Evolutionary conservation across 83 land plant genomes (phyloP).

Genomic region (Diphasiastrum complanatum): DNA sequence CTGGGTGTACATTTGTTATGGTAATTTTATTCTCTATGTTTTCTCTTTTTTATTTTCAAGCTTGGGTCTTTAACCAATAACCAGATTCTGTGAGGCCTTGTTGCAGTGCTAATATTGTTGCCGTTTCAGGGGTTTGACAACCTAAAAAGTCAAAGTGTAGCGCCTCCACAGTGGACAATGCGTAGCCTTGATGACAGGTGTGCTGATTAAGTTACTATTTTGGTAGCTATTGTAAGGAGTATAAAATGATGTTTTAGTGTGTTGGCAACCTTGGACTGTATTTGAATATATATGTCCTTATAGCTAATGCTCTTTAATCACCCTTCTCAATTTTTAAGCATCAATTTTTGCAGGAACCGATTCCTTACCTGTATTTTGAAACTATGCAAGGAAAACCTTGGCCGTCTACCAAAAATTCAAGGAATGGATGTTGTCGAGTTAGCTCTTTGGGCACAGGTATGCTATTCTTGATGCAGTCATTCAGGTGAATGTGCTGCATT

Average conservation of each 20-base stretch:
- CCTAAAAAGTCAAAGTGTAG: conserved; percentile 82
- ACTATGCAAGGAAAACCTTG: conserved; percentile 78
- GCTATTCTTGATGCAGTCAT: neutral
- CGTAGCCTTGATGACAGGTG: conserved; percentile 93
- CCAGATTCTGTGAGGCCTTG: too few species aligned
- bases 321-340: too few species aligned
- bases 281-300: too few species aligned
- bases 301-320: too few species aligned
- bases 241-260: neutral
- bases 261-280: neutral
- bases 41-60: neutral
- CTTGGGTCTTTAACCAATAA: neutral
- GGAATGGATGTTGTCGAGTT: conserved; percentile 99
- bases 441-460: conserved; percentile 99
- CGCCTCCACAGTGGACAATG: conserved; percentile 99
- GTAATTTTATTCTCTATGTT: conserved; percentile 32
- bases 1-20: conserved; percentile 90
- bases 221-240: neutral
- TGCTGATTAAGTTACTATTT: neutral
- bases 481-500: too few species aligned
- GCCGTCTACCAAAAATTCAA: conserved; percentile 84
- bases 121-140: conserved; percentile 89
- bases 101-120: conserved; percentile 15
- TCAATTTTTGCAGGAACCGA: conserved; percentile 80
- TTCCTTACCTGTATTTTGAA: conserved; percentile 69